Conservation (phyloP, 2,329 filamentous ascomycete species). For the Pseudocercospora fuligena region DNA sequence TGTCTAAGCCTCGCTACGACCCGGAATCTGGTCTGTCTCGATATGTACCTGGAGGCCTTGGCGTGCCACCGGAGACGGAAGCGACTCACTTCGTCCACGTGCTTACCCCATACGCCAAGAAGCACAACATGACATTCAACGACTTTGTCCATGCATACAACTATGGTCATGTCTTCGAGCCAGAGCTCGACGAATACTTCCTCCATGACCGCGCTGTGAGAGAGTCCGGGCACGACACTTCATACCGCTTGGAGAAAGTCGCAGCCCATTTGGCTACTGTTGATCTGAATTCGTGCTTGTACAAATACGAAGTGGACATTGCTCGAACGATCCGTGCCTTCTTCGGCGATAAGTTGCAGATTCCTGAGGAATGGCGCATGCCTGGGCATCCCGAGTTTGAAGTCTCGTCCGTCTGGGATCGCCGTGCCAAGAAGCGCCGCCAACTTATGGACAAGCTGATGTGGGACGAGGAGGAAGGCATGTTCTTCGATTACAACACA, state of each 20-base stretch:
- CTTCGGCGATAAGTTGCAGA: constrained; percentile 80
- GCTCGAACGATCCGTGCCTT: constrained; percentile 80
- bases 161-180: constrained; percentile 73
- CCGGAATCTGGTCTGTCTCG: constrained; percentile 77
- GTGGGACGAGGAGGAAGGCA: constrained; percentile 89
- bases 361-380: constrained; percentile 81
- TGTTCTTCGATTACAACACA: constrained; percentile 98
- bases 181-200: constrained; percentile 93
- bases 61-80: constrained; percentile 91
- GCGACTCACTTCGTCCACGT: constrained; percentile 84
- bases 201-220: constrained; percentile 93
- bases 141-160: constrained; percentile 93
- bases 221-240: constrained; percentile 95
- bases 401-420: constrained; percentile 87
- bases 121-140: constrained; percentile 78
- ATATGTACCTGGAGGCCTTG: constrained; percentile 81
- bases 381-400: constrained; percentile 69
- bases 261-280: constrained; percentile 90
- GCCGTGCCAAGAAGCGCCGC: constrained; percentile 82
- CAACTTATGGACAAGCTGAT: constrained; percentile 87
- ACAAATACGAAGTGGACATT: constrained; percentile 97
- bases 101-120: constrained; percentile 79
- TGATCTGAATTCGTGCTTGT: constrained; percentile 90
- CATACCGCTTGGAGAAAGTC: constrained; percentile 86
- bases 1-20: constrained; percentile 72